phyloP scores from a whole-genome alignment of 495 filamentous ascomycete genomes.

The Talaromyces trachyspermus region DNA sequence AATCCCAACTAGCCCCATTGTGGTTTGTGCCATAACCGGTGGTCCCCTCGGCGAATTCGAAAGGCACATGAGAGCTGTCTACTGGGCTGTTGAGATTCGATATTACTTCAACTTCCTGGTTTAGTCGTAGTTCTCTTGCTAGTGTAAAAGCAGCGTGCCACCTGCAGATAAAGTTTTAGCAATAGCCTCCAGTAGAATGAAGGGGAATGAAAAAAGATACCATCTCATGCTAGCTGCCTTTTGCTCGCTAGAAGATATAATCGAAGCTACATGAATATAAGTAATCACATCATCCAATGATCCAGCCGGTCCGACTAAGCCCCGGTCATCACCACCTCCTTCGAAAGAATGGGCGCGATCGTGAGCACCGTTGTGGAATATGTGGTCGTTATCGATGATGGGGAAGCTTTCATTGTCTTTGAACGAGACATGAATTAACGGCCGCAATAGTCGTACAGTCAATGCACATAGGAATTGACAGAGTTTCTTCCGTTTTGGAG shows the following conservation, averaged over 20 bases:
- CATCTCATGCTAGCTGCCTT: slow-evolving; percentile 89
- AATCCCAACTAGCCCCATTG: slow-evolving; percentile 28
- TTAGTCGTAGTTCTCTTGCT: slow-evolving; percentile 88
- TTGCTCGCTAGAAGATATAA: slow-evolving; percentile 90
- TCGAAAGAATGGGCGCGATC: slow-evolving; percentile 51
- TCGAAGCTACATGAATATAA: slow-evolving; percentile 84
- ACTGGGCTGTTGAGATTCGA: slow-evolving; percentile 32
- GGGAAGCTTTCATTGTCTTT: slow-evolving; percentile 27
- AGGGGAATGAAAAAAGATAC: slow-evolving; percentile 22
- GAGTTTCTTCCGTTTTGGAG: slow-evolving; percentile 76
- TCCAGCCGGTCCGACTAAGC: slow-evolving; percentile 67
- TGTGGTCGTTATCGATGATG: slow-evolving; percentile 19
- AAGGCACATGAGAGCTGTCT: slow-evolving; percentile 29
- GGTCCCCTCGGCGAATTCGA: slow-evolving; percentile 48
- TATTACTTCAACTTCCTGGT: slow-evolving; percentile 69
- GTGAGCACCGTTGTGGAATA: slow-evolving; percentile 45
- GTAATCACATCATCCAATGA: slow-evolving; percentile 68
- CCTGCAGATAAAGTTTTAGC: slow-evolving; percentile 32
- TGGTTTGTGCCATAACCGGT: slow-evolving; percentile 36
- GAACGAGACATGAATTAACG: slow-evolving; percentile 64
- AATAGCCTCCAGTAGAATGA: not conserved
- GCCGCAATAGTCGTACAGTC: slow-evolving; percentile 77
- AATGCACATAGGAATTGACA: slow-evolving; percentile 87
- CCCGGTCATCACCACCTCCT: slow-evolving; percentile 66
- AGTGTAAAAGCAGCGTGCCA: slow-evolving; percentile 94